Evolutionary conservation across 2,329 filamentous ascomycete species (phyloP).

Genomic region (Mariannaea elegans): DNA sequence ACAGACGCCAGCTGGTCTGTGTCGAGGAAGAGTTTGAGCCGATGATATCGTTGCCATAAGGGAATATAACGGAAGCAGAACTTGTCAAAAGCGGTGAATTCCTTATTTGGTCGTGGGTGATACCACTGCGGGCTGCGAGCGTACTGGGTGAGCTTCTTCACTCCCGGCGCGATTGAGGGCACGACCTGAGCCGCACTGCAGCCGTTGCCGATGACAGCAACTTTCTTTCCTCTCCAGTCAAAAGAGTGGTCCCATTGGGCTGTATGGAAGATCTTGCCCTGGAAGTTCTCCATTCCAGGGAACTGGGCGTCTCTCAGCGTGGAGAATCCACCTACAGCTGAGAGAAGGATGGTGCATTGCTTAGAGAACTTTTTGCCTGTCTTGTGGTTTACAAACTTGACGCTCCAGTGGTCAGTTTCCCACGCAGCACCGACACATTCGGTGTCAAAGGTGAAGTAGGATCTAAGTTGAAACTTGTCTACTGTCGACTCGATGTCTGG

Average conservation of each 20-base stretch:
- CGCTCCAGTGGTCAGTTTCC: neutral
- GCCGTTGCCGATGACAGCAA: constrained; percentile 47
- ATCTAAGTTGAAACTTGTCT: neutral
- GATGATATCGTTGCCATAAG: constrained; percentile 26
- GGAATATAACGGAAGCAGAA: constrained; percentile 35
- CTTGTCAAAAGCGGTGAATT: constrained; percentile 25
- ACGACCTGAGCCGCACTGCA: constrained; percentile 47
- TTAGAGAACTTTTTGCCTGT: neutral
- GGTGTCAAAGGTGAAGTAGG: neutral
- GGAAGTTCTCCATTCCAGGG: constrained; percentile 40
- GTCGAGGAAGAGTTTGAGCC: constrained; percentile 30
- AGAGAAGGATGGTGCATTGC: neutral
- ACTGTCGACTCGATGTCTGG: constrained; percentile 3
- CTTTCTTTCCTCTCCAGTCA: constrained; percentile 37
- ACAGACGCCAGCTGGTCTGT: constrained; percentile 30
- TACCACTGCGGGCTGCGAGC: constrained; percentile 38
- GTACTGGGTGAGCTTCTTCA: constrained; percentile 38
- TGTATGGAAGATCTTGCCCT: constrained; percentile 44
- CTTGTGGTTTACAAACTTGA: neutral
- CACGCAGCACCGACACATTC: neutral
- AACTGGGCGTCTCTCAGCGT: constrained; percentile 30
- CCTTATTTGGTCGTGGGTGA: constrained; percentile 30
- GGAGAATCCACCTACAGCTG: neutral
- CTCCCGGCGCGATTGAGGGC: constrained; percentile 40
- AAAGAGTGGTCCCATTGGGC: constrained; percentile 43